Base-by-base conservation (phyloP, 2,329 filamentous ascomycete species). In the Hypoxylon sp. region DNA sequence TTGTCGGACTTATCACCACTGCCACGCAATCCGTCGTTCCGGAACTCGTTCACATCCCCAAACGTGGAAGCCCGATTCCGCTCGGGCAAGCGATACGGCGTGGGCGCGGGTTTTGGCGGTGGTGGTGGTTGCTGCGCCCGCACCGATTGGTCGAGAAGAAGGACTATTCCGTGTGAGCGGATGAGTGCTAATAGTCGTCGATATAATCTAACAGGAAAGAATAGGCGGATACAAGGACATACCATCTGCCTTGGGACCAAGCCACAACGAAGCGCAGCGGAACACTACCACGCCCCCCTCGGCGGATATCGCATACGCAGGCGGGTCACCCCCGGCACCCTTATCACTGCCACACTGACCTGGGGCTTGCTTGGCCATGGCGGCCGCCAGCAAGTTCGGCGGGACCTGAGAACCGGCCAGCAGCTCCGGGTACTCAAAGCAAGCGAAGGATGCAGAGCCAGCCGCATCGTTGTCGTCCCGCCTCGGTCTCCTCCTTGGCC, bases 231-330 rank as follows among this genome's bases (percentile, higher is more conserved):
- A 8, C 31, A 26, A 8, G 10, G 15, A 49, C 62, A 35, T 42
- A 69, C 69, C 53, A 13, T 70, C 61, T 9, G 64, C 68, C 33
- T 63, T 64, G 1, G 55, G 48, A 3, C 64, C 55, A 13, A 62
- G 51, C 75, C 75, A 78, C 10, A 76, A 42, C 17, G 72, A 74
- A 4, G 67, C 74, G 3, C 70, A 72, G 20, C 71, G 73, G 26
- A 77, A 73, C 11, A 71, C 48, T 7, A 64, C 70, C 1, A 59
- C 62, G 5, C 66, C 63, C 4, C 63, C 69, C 3, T 58, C 46
- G 3, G 38, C 42, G 0, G 67, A 67, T 41, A 70, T 56, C 4
- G 38, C 31, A 21, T 66, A 52, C 1, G 65, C 50, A 8, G 60
- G 56, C 2, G 67, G 52, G 26, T 63, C 54, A 11, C 54, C 53